Evolutionary conservation across 768 basidiomycete genomes (phyloP).

Genomic region (Cystobasidium tubakii): DNA sequence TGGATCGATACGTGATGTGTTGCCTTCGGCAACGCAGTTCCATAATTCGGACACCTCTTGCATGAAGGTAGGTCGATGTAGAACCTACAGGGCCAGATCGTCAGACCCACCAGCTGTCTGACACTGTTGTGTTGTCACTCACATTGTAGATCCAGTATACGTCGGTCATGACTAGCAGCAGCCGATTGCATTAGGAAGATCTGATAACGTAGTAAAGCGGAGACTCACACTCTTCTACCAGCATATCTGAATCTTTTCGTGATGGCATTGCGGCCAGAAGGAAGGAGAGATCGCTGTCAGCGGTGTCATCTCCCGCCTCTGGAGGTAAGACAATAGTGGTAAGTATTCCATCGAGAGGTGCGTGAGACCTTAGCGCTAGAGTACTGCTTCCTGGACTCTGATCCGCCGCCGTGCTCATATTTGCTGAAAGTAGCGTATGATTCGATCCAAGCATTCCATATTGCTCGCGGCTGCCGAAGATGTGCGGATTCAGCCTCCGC

Average conservation of each 20-base stretch:
- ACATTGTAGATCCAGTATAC: constrained; percentile 8
- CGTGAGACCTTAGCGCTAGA: not conserved
- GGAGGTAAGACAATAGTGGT: not conserved
- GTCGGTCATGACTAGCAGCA: constrained; percentile 5
- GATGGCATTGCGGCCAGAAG: constrained; percentile 5
- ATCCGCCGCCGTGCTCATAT: not conserved
- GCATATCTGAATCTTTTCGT: not conserved
- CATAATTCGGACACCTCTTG: constrained; percentile 2
- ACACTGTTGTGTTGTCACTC: not conserved
- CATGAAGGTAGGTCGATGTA: not conserved
- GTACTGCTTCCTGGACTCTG: constrained; percentile 9
- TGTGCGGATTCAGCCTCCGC: not conserved
- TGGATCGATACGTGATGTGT: constrained; percentile 4
- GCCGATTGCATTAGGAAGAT: too few species aligned
- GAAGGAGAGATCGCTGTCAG: not conserved
- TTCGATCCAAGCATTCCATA: constrained; percentile 2
- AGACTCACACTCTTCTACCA: constrained; percentile 4
- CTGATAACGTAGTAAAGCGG: too few species aligned
- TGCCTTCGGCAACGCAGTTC: not conserved
- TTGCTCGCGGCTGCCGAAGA: not conserved
- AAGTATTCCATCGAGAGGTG: not conserved
- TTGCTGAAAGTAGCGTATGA: not conserved
- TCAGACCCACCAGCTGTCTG: not conserved
- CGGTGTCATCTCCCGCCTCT: not conserved
- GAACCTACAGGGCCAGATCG: not conserved